phyloP scores from a whole-genome alignment of 352 stramenopile genomes.

The Pythium chondricola region DNA sequence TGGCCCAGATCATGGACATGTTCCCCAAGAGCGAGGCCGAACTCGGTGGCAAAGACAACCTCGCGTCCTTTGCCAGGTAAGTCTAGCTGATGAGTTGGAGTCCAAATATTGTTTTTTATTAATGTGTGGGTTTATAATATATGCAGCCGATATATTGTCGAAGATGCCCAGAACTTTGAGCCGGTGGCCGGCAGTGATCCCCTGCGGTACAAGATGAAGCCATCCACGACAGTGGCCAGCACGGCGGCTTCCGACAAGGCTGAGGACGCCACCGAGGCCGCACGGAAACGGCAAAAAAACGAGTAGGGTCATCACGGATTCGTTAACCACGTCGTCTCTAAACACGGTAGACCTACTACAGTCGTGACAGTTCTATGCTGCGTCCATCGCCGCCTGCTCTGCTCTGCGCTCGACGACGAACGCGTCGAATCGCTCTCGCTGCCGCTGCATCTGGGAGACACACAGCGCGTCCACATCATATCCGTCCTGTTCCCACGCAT shows the following conservation, averaged over 20 bases:
- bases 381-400: constrained; percentile 14
- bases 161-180: constrained; percentile 32
- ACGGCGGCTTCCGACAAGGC: background rate
- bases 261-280: constrained; percentile 1
- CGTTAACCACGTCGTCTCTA: no score
- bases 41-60: constrained; percentile 63
- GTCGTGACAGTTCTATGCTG: constrained; percentile 7
- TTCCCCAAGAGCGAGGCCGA: constrained; percentile 72
- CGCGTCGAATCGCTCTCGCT: constrained; percentile 28
- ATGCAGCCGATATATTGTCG: constrained; percentile 29
- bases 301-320: no score
- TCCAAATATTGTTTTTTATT: no score
- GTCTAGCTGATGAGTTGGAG: background rate
- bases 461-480: constrained; percentile 53
- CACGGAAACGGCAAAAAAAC: constrained; percentile 26
- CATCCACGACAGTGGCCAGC: background rate
- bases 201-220: constrained; percentile 23
- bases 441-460: constrained; percentile 24
- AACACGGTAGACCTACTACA: no score
- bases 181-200: constrained; percentile 14
- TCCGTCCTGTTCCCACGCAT: constrained; percentile 23
- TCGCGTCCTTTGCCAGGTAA: constrained; percentile 62
- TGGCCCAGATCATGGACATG: constrained; percentile 67
- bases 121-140: background rate
- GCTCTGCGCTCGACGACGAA: constrained; percentile 3